phyloP scores from a whole-genome alignment of 352 stramenopile species.

The Globisporangium barbulae region DNA sequence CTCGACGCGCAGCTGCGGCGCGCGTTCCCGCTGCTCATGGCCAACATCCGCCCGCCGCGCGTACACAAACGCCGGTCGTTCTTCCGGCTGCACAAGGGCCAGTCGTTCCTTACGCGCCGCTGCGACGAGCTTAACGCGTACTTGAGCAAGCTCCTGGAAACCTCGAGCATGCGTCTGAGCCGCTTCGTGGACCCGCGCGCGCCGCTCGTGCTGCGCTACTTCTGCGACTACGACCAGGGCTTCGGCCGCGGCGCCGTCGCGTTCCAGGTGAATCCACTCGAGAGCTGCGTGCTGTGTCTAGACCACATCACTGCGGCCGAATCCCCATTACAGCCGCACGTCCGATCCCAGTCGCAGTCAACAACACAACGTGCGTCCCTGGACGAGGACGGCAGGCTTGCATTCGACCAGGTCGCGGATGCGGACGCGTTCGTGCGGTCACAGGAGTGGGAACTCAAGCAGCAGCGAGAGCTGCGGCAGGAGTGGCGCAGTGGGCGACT shows the following conservation, averaged over 20 bases:
- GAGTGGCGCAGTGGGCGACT: conserved; percentile 14
- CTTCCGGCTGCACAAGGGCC: conserved; percentile 52
- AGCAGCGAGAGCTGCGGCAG: conserved; percentile 18
- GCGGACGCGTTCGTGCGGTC: conserved; percentile 15
- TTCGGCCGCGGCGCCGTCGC: conserved; percentile 39
- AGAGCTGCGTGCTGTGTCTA: conserved; percentile 54
- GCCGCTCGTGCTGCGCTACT: conserved; percentile 70
- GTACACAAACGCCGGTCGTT: conserved; percentile 56
- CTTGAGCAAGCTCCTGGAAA: conserved; percentile 35
- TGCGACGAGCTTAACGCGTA: conserved; percentile 71
- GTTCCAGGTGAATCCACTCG: conserved; percentile 35
- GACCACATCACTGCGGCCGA: conserved; percentile 30
- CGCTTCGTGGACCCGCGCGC: conserved; percentile 69
- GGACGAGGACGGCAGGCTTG: not conserved
- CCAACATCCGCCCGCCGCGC: conserved; percentile 38
- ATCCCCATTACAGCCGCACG: conserved; percentile 4
- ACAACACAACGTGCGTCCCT: not conserved
- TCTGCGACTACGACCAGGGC: conserved; percentile 79
- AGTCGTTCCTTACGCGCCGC: conserved; percentile 54
- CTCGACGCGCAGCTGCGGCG: conserved; percentile 69
- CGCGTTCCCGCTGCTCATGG: conserved; percentile 64
- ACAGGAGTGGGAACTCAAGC: conserved; percentile 24
- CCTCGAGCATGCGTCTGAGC: conserved; percentile 51
- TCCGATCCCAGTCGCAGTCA: not conserved
- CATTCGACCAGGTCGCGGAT: conserved; percentile 16